These are phyloP conservation scores for Saturnispora bothae DNA, from an alignment of 805 yeast genomes.

Conservation along the genomic window DNA sequence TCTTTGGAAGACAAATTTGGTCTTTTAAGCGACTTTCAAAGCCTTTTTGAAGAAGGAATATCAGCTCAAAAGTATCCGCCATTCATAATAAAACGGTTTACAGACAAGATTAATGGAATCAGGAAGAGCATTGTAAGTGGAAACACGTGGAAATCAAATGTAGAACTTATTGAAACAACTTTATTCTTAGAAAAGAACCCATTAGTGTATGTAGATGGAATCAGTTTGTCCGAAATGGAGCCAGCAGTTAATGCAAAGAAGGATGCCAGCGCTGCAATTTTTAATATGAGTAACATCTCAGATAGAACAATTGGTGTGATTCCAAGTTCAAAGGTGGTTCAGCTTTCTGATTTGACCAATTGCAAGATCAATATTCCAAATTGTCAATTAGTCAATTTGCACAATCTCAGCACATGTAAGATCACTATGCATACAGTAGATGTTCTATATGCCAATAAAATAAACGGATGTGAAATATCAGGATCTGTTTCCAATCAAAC, in stretches of 20 bases:
- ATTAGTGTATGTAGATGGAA: too few species aligned
- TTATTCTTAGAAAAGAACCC: too few species aligned
- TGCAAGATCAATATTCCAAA: background rate
- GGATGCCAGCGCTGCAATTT: background rate
- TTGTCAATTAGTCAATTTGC: background rate
- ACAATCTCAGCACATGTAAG: background rate
- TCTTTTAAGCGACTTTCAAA: slow-evolving; percentile 7
- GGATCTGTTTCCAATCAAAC: slow-evolving; percentile 14
- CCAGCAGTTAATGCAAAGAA: background rate
- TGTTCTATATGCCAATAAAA: background rate
- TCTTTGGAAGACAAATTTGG: background rate
- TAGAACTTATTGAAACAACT: too few species aligned
- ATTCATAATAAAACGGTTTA: slow-evolving; percentile 19
- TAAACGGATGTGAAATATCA: background rate
- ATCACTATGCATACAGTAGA: background rate
- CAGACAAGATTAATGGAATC: slow-evolving; percentile 16
- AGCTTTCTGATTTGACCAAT: background rate
- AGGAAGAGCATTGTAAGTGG: too few species aligned
- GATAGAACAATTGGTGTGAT: too few species aligned
- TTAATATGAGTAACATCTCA: background rate
- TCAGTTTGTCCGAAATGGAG: too few species aligned
- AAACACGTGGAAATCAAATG: too few species aligned
- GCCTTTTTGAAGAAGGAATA: slow-evolving; percentile 13
- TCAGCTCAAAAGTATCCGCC: slow-evolving; percentile 15
- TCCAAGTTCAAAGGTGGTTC: background rate